Evolutionary conservation across 331 rosid genomes (phyloP), one percentile per base, ranked within the genome.

Genomic region (Spiraea crenata): DNA sequence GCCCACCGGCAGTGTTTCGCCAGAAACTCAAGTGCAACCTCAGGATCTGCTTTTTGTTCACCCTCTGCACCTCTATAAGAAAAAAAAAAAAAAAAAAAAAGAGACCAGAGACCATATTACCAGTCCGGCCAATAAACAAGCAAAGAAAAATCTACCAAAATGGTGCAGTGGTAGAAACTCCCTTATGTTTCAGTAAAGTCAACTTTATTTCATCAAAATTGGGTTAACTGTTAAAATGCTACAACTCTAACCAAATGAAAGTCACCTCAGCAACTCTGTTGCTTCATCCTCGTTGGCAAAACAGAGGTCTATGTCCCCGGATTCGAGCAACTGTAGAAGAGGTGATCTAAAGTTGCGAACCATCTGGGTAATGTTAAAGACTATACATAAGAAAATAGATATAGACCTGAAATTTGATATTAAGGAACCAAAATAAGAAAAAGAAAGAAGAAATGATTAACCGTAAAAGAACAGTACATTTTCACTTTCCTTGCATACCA

Each of bases 271-370:
- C 81, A 95, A 85, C 80, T 91, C 99, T 65, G 91, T 77, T 74
- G 99, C 99, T 74, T 95, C 99, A 68, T 95, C 99, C 81, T 95
- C 99, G 45, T 95, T 95, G 79, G 96, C 96, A 82, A 91, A 95
- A 85, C 99, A 95, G 57, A 95, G 96, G 88, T 95, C 96, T 67
- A 91, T 69, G 56, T 64, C 71, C 77, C 95, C 90, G 0, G 96
- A 91, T 75, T 87, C 84, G 75, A 95, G 78, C 70, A 95, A 77
- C 73, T 86, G 58, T 51, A 89, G 77, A 76, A 91, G 97, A 49
- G 90, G 96, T 47, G 12, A 15, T 75, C 75, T 89, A 67, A 71
- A 89, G 84, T 87, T 77, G 68, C 96, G 87, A 74, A 95, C 91
- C 99, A 95, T 89, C 99, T 93, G 85, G 76, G 38, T 77, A 87